phyloP scores from a whole-genome alignment of 2,329 filamentous ascomycete species.

The Drechmeria coniospora region DNA sequence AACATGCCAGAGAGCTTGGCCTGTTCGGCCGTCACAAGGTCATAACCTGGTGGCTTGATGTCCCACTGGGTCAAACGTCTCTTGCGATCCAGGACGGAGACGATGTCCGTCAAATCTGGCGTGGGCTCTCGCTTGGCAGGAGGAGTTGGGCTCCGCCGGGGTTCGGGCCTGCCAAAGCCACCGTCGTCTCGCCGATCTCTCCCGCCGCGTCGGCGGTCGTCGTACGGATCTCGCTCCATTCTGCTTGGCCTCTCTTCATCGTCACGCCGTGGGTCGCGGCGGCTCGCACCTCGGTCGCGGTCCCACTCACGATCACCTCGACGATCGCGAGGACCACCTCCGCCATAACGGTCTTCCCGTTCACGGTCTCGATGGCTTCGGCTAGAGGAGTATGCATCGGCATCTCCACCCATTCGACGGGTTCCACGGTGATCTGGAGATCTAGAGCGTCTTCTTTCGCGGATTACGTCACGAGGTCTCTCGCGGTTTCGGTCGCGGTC shows the following conservation, averaged over 20 bases:
- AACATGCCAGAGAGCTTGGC: slow-evolving; percentile 99
- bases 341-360: slow-evolving; percentile 79
- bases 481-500: slow-evolving; percentile 21
- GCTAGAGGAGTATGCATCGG: slow-evolving; percentile 86
- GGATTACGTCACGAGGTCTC: slow-evolving; percentile 23
- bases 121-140: slow-evolving; percentile 90
- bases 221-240: slow-evolving; percentile 39
- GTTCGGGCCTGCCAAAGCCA: slow-evolving; percentile 27
- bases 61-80: slow-evolving; percentile 97
- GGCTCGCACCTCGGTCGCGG: slow-evolving; percentile 46
- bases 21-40: slow-evolving; percentile 95
- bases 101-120: slow-evolving; percentile 76
- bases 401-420: slow-evolving; percentile 58
- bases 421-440: slow-evolving; percentile 60
- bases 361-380: slow-evolving; percentile 86
- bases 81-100: slow-evolving; percentile 73
- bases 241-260: slow-evolving; percentile 43
- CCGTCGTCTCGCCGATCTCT: slow-evolving; percentile 26
- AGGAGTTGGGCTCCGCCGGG: slow-evolving; percentile 60
- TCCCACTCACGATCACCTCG: slow-evolving; percentile 63
- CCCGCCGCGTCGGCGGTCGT: slow-evolving; percentile 36
- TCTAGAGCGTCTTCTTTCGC: slow-evolving; percentile 63
- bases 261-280: slow-evolving; percentile 49
- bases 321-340: slow-evolving; percentile 49
- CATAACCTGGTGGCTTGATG: slow-evolving; percentile 95